phyloP scores from a whole-genome alignment of 331 rosid species.

The Quercus tomentella region DNA sequence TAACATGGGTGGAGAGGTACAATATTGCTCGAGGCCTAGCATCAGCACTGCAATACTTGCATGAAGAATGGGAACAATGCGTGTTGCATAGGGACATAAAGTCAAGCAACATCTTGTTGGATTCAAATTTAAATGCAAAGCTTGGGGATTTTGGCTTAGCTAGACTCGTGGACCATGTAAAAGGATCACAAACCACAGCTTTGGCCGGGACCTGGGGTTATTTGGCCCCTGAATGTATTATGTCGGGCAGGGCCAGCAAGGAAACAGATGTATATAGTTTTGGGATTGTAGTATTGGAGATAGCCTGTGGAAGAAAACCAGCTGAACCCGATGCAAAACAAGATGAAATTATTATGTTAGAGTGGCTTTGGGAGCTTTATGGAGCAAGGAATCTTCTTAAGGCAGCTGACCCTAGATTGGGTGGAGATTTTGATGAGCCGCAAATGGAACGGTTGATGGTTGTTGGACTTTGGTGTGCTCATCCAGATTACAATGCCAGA shows the following conservation, averaged over 20 bases:
- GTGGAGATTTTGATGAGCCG: neutral
- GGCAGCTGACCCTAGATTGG: slow-evolving; percentile 7
- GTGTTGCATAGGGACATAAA: slow-evolving; percentile 24
- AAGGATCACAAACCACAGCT: slow-evolving; percentile 15
- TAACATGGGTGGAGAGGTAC: slow-evolving; percentile 25
- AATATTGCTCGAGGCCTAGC: slow-evolving; percentile 25
- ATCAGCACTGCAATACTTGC: slow-evolving; percentile 29
- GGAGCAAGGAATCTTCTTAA: neutral
- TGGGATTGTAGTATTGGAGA: slow-evolving; percentile 23
- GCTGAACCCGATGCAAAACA: neutral
- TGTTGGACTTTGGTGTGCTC: slow-evolving; percentile 27
- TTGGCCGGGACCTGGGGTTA: slow-evolving; percentile 26
- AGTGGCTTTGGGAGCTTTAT: slow-evolving; percentile 25
- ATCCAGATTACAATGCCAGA: slow-evolving; percentile 3
- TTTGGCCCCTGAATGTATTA: slow-evolving; percentile 17
- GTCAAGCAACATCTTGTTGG: slow-evolving; percentile 28
- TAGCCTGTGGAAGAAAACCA: slow-evolving; percentile 12
- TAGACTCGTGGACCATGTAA: slow-evolving; percentile 18
- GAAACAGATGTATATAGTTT: slow-evolving; percentile 33
- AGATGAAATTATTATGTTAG: neutral
- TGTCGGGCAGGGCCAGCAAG: slow-evolving; percentile 5
- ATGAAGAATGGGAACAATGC: slow-evolving; percentile 16
- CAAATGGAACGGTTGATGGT: slow-evolving; percentile 11
- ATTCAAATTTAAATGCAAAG: slow-evolving; percentile 28
- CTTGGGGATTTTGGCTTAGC: slow-evolving; percentile 23